A percentile compares a stretch with the other conserved stretches of the same genome.
These are phyloP conservation scores for Colletotrichum sublineola DNA, from an alignment of 2,329 filamentous ascomycete genomes.

Conservation along the genomic window DNA sequence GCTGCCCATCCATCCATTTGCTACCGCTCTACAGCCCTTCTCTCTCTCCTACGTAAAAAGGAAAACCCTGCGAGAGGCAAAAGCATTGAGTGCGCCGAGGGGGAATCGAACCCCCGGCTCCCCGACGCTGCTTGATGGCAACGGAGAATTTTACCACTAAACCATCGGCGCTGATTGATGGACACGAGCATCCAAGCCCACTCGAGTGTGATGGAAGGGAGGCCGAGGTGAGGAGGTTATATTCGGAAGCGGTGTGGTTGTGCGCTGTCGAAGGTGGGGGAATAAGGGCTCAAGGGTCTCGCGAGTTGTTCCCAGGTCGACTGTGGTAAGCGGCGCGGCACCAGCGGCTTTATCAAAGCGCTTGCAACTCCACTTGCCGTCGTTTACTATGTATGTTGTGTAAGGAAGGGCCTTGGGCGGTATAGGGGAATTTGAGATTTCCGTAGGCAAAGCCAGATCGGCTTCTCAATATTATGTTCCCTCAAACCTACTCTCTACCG, in stretches of 20 bases:
- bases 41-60: not conserved
- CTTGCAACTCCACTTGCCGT: constrained; percentile 15
- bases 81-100: constrained; percentile 30
- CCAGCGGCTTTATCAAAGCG: constrained; percentile 16
- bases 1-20: too few relatives aligned
- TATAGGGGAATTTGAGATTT: constrained; percentile 22
- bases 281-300: constrained; percentile 31
- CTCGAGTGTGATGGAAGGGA: fast-evolving
- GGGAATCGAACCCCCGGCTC: constrained; percentile 43
- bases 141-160: constrained; percentile 43
- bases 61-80: not conserved
- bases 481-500: constrained; percentile 21
- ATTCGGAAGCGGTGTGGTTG: not conserved
- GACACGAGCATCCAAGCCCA: not conserved
- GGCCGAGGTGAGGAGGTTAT: fast-evolving
- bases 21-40: too few relatives aligned
- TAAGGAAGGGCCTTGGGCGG: not conserved
- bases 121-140: constrained; percentile 40
- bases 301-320: constrained; percentile 19
- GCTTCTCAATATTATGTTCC: not conserved
- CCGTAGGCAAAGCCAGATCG: constrained; percentile 13
- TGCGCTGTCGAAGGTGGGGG: constrained; percentile 20
- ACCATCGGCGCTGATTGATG: constrained; percentile 34
- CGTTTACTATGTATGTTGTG: too few relatives aligned
- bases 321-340: constrained; percentile 2